These are phyloP conservation scores for Rhodotorula mucilaginosa DNA, from an alignment of 1,284 basidiomycete species.

Conservation along the genomic window DNA sequence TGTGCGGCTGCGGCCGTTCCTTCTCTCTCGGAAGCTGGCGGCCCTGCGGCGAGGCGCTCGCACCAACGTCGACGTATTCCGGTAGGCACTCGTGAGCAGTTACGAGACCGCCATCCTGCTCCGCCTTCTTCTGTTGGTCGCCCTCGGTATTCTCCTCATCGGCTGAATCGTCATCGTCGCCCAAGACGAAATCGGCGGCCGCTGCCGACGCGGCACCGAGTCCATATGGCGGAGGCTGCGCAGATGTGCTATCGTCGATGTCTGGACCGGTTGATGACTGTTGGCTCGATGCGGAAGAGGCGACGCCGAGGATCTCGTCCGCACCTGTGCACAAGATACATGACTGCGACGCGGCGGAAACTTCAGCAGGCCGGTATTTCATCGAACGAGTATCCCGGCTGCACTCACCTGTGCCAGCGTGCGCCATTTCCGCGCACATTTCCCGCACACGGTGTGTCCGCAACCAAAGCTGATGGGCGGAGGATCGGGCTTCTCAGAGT, in stretches of 20 bases:
- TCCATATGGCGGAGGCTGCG: no score
- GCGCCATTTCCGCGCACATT: slow-evolving; percentile 5
- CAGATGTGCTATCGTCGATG: no score
- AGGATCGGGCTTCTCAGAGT: slow-evolving; percentile 21
- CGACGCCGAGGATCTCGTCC: slow-evolving; percentile 11
- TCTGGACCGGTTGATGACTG: no score
- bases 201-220: slow-evolving; percentile 45
- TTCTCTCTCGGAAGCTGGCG: not conserved
- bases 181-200: slow-evolving; percentile 63
- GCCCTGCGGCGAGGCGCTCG: slow-evolving; percentile 48
- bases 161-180: slow-evolving; percentile 57
- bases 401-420: slow-evolving; percentile 11
- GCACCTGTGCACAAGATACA: slow-evolving; percentile 19
- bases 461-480: slow-evolving; percentile 17
- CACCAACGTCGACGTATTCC: slow-evolving; percentile 3
- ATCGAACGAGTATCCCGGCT: rapidly evolving
- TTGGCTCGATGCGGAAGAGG: not conserved
- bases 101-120: no score
- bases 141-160: slow-evolving; percentile 50
- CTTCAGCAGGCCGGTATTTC: not conserved
- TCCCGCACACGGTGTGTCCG: slow-evolving; percentile 22
- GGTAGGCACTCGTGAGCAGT: slow-evolving; percentile 5
- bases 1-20: slow-evolving; percentile 5
- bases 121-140: no score
- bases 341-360: not conserved